phyloP scores from a whole-genome alignment of 2,329 filamentous ascomycete genomes.

The Cladosporium sp. region DNA sequence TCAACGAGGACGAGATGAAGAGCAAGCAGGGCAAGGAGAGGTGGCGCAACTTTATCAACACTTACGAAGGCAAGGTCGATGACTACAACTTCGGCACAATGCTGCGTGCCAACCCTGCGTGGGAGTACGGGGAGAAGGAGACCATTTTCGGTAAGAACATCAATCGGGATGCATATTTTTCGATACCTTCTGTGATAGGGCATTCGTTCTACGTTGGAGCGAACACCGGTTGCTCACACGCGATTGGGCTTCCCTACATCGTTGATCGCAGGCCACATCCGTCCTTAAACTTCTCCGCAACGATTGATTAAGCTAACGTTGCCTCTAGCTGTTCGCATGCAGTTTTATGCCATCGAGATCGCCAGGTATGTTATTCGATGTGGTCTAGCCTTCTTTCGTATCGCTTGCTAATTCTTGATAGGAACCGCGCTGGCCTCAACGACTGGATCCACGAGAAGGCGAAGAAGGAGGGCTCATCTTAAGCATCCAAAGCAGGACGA shows the following conservation, averaged over 20 bases:
- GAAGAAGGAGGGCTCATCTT: conserved; percentile 36
- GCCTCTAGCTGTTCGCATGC: conserved; percentile 60
- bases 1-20: conserved; percentile 95
- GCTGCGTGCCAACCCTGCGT: conserved; percentile 69
- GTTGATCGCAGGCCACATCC: conserved; percentile 1
- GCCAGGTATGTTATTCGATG: conserved; percentile 48
- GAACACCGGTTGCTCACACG: neutral
- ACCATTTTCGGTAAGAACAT: conserved; percentile 75
- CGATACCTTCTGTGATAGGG: too few relatives aligned
- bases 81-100: conserved; percentile 99
- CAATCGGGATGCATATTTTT: too few relatives aligned
- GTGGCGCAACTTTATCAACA: conserved; percentile 91
- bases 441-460: conserved; percentile 94
- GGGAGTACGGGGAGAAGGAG: conserved; percentile 78
- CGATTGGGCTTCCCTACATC: neutral
- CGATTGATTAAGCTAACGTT: neutral
- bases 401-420: conserved; percentile 27
- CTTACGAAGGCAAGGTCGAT: conserved; percentile 89
- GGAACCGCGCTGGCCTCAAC: conserved; percentile 81
- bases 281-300: neutral
- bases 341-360: conserved; percentile 76
- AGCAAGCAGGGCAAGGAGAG: conserved; percentile 89
- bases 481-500: neutral
- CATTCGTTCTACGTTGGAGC: too few relatives aligned
- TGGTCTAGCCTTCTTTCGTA: neutral